Evolutionary conservation across 129 eudicot species (phyloP).

Genomic region (Apium graveolens): DNA sequence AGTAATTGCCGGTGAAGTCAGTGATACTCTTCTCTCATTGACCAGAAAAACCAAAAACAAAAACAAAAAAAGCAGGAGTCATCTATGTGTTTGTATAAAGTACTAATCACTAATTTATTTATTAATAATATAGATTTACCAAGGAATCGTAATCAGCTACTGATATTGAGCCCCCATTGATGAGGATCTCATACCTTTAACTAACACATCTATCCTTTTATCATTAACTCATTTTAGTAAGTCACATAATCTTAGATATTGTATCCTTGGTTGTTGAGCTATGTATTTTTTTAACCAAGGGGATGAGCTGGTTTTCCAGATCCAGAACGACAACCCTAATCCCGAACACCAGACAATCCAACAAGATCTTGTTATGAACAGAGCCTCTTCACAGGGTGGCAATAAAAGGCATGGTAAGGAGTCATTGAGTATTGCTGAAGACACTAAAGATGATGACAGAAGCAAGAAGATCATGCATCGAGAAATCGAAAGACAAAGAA

Average conservation of each 20-base stretch:
- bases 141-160: neutral
- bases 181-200: constrained; percentile 25
- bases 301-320: constrained; percentile 22
- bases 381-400: neutral
- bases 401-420: neutral
- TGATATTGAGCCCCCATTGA: neutral
- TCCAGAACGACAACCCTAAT: neutral
- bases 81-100: neutral
- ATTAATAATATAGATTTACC: neutral
- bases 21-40: neutral
- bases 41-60: neutral
- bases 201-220: constrained; percentile 17
- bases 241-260: neutral
- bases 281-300: constrained; percentile 7
- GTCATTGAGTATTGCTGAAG: neutral
- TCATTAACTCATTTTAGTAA: constrained; percentile 5
- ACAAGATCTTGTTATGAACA: constrained; percentile 13
- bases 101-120: neutral
- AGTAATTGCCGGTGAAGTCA: neutral
- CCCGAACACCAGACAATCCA: constrained; percentile 3
- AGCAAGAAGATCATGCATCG: constrained; percentile 20
- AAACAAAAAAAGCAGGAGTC: neutral
- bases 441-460: neutral
- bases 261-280: neutral
- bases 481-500: constrained; percentile 34